These are phyloP conservation scores for Russula compacta DNA, from an alignment of 768 basidiomycete species.

Conservation along the genomic window DNA sequence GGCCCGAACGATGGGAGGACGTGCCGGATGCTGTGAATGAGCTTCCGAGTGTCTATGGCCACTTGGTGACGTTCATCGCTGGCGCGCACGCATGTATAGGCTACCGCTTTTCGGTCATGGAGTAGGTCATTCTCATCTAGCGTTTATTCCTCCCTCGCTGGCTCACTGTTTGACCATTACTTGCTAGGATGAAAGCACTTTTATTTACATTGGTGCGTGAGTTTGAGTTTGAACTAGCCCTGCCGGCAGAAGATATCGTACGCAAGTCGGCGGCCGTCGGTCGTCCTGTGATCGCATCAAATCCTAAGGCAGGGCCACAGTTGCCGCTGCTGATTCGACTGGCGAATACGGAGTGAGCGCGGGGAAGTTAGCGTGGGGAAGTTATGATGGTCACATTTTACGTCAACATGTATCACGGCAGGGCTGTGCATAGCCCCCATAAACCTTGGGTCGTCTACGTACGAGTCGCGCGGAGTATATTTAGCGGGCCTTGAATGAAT, in stretches of 20 bases:
- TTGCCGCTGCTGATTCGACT: too few relatives aligned
- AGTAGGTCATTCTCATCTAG: slow-evolving; percentile 14
- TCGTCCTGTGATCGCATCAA: slow-evolving; percentile 14
- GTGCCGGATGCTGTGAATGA: slow-evolving; percentile 3
- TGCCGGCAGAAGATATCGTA: slow-evolving; percentile 14
- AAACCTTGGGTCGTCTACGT: too few relatives aligned
- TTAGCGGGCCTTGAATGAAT: too few relatives aligned
- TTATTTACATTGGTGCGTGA: slow-evolving; percentile 22
- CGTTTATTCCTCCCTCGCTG: too few relatives aligned
- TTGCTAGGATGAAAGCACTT: slow-evolving; percentile 23
- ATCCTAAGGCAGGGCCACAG: slow-evolving; percentile 9
- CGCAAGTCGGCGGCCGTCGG: slow-evolving; percentile 9
- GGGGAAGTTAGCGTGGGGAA: too few relatives aligned
- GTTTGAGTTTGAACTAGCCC: slow-evolving; percentile 21
- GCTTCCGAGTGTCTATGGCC: too few relatives aligned
- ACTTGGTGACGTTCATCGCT: slow-evolving; percentile 24
- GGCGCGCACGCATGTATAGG: slow-evolving; percentile 27
- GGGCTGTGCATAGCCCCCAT: background rate
- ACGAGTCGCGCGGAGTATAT: too few relatives aligned
- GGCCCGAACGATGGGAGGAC: slow-evolving; percentile 20
- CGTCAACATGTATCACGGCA: too few relatives aligned
- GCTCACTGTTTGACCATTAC: background rate
- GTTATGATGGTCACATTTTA: too few relatives aligned
- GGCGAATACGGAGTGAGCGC: background rate
- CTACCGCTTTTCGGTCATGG: slow-evolving; percentile 24